Percentiles rank a stretch among this genome's conserved stretches.
phyloP scores from a whole-genome alignment of 257 asterid genomes.

The Lithospermum erythrorhizon region DNA sequence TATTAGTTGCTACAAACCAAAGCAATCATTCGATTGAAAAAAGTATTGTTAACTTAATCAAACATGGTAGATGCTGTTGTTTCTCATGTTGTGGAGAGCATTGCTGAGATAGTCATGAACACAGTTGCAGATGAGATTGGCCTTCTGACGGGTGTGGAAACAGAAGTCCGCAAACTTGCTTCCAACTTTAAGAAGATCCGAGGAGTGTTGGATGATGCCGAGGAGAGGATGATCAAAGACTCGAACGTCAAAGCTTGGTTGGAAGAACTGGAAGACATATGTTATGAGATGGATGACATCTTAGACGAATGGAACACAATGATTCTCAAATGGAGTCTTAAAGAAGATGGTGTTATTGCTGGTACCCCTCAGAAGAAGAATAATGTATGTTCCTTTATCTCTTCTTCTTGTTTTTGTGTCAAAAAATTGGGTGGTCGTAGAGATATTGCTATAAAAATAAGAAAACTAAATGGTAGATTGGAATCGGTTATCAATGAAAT shows the following conservation, averaged over 20 bases:
- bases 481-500: constrained; percentile 12
- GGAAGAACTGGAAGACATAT: constrained; percentile 4
- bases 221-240: background rate
- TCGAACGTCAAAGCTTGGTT: background rate
- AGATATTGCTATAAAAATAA: background rate
- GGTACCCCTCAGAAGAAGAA: too few relatives aligned
- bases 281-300: constrained; percentile 12
- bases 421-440: background rate
- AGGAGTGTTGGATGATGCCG: background rate
- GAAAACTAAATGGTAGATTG: constrained; percentile 5
- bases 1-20: too few relatives aligned
- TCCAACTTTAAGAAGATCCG: background rate
- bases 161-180: too few relatives aligned
- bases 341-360: background rate
- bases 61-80: too few relatives aligned
- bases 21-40: too few relatives aligned
- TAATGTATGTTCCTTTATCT: background rate
- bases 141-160: too few relatives aligned
- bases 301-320: constrained; percentile 14
- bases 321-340: background rate
- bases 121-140: too few relatives aligned
- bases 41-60: too few relatives aligned
- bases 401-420: background rate
- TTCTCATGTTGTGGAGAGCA: too few relatives aligned
- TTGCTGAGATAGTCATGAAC: too few relatives aligned